Base-by-base conservation (phyloP, 805 yeast species). In the Metschnikowia kunwiensis region DNA sequence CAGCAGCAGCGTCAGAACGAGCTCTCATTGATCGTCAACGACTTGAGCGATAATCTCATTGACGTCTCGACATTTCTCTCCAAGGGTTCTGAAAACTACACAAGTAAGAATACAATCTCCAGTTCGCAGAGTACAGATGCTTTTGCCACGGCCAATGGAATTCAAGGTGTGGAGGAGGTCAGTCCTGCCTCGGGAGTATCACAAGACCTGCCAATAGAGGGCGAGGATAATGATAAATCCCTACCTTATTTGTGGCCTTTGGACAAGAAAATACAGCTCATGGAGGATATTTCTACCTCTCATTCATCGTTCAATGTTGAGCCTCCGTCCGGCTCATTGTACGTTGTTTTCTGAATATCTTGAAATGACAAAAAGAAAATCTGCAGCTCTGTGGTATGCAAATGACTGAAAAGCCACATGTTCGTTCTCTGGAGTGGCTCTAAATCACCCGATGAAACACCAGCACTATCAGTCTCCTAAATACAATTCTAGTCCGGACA, bases 1-100 rank as follows among this genome's bases (percentile, higher is more conserved):
- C 70, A 65, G 45, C 69, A 63, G 36, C 61, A 61, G 36, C 55
- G 78, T 43, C 76, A 73, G 42, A 68, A 63, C 30, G 77, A 73
- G 43, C 54, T 73, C 28, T 67, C 66, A 37, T 51, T 54, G 17
- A 72, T 73, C 11, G 78, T 73, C 30, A 66, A 66, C 43, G 76
- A 71, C 32, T 38, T 49, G 32, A 49, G 42, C 34, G 68, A 63
- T 17, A 58, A 60, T 23, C 53, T 64, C 26, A 63, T 64, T 12
- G 69, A 64, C 37, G 66, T 63, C 6, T 54, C 66, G 9, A 52
- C 65, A 9, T 64, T 64, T 30, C 46, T 62, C 22, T 37, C 40
- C 12, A 27, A 35, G 16, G 25, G 29, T 14, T 15, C 35, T n/a
- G 12, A 17, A 12, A 17, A 14, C 11, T 27, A 25, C 16, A 28